Evolutionary conservation across 208 protist genomes (phyloP), one percentile per base, ranked within the genome.

Genomic region (Acanthamoeba triangularis): DNA sequence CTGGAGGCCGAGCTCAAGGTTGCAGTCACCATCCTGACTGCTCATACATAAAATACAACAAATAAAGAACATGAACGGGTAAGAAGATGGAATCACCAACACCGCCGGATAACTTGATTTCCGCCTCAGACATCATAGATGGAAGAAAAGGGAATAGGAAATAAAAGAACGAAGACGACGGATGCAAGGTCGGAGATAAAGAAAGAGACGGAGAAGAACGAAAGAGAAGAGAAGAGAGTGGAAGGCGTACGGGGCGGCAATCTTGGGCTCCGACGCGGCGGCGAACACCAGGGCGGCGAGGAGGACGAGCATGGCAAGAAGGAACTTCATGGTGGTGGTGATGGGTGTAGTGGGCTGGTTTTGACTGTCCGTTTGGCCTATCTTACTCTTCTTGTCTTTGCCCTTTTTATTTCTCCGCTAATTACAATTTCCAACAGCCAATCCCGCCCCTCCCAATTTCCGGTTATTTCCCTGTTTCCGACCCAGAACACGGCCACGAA

Each of bases 1-100:
- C 78, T 87, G 44, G 30, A 87, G 78, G 78, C 78, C 78, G 49
- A 87, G 78, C 78, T 87, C 78, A 28, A 87, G 11, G 78, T 61
- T 87, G 78, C 78, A 87, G 47, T 87, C 78, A 23, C 78, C 47
- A 33, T n/a, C 78, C 41, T 87, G 13, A 87, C 78, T 87, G 69
- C 23, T 44, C 47, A n/a, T 2, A 13, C 37, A 6, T 28, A 69
- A 69, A 69, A 69, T 63, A 87, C 59, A 49, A 16, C 11, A 23
- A 7, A 7, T 37, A n/a, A n/a, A n/a, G n/a, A n/a, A n/a, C n/a
- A n/a, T n/a, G n/a, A 6, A 2, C 30, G 3, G 18, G 65, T 74
- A 35, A 69, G 63, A 69, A 11, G 63, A 35, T 69, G n/a, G 16
- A 69, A 23, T 18, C 49, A 5, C 69, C 35, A 76, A 54, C 13